Percentiles rank a stretch among this genome's conserved stretches.
Evolutionary conservation across 495 filamentous ascomycete species (phyloP).

Genomic region (Daldinia bambusicola): DNA sequence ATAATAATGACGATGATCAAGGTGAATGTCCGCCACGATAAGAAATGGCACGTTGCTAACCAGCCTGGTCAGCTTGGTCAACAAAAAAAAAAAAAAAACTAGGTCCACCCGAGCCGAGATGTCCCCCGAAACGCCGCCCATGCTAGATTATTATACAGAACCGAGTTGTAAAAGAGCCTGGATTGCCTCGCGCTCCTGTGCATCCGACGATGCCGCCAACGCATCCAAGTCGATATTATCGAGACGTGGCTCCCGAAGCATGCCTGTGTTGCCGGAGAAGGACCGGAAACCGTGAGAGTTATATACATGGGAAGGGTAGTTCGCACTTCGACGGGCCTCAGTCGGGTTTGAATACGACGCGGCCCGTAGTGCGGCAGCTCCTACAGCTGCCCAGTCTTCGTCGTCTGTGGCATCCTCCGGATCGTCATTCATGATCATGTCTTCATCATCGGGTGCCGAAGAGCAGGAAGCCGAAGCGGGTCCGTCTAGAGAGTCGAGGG

Average conservation of each 20-base stretch:
- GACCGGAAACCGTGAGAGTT: constrained; percentile 59
- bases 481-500: constrained; percentile 84
- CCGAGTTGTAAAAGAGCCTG: constrained; percentile 86
- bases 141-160: constrained; percentile 77
- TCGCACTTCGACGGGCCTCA: constrained; percentile 48
- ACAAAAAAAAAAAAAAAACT: constrained; percentile 41
- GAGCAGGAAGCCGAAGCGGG: constrained; percentile 78
- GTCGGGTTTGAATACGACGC: constrained; percentile 64
- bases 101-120: constrained; percentile 36
- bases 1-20: constrained; percentile 40
- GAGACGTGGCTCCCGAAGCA: constrained; percentile 60
- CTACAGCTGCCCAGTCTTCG: constrained; percentile 95
- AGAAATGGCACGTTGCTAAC: constrained; percentile 41
- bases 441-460: constrained; percentile 77
- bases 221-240: constrained; percentile 61
- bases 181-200: constrained; percentile 83
- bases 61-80: constrained; percentile 40
- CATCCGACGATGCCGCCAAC: constrained; percentile 64
- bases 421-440: constrained; percentile 70
- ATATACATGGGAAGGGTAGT: constrained; percentile 59
- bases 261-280: constrained; percentile 56
- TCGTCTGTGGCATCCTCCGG: constrained; percentile 93
- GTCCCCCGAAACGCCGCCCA: constrained; percentile 57
- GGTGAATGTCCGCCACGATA: constrained; percentile 38
- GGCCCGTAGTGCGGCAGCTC: constrained; percentile 83